Percentiles rank a stretch among this genome's conserved stretches.
These are phyloP conservation scores for Plasmodium vivax DNA, from an alignment of 169 alveolate genomes.

Conservation along the genomic window DNA sequence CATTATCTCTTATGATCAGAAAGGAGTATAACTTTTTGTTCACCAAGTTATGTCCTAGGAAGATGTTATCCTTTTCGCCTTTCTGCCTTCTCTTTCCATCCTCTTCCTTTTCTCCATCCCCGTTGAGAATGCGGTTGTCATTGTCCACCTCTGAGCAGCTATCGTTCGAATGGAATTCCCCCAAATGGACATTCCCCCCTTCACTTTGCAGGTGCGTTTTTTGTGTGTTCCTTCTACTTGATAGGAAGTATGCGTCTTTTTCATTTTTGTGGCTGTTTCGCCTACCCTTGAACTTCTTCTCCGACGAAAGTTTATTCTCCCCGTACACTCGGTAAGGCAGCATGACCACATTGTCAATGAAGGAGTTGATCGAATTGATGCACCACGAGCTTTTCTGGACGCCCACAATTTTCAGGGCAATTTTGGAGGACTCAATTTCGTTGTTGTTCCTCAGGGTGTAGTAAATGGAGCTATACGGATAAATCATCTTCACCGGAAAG, in stretches of 20 bases:
- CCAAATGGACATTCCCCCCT: not conserved
- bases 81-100: not conserved
- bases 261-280: not conserved
- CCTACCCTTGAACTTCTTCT: not conserved
- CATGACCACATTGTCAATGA: conserved; percentile 52
- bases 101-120: conserved; percentile 1
- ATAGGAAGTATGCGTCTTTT: not conserved
- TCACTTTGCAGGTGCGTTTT: not conserved
- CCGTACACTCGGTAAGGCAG: conserved; percentile 53
- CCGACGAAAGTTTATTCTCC: conserved; percentile 4
- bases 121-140: not conserved
- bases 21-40: conserved; percentile 54
- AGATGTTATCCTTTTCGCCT: conserved; percentile 11
- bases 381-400: conserved; percentile 70
- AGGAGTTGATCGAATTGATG: conserved; percentile 49
- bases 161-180: not conserved
- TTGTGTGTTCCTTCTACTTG: not conserved
- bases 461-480: conserved; percentile 71
- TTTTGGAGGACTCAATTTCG: conserved; percentile 75
- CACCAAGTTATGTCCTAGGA: conserved; percentile 32
- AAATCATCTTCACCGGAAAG: conserved; percentile 67
- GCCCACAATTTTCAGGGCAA: conserved; percentile 72
- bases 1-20: conserved; percentile 69
- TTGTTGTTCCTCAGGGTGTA: conserved; percentile 57
- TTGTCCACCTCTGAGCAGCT: not conserved